These are phyloP conservation scores for Trifolium fragiferum DNA, from an alignment of 306 rosid species.

Conservation along the genomic window DNA sequence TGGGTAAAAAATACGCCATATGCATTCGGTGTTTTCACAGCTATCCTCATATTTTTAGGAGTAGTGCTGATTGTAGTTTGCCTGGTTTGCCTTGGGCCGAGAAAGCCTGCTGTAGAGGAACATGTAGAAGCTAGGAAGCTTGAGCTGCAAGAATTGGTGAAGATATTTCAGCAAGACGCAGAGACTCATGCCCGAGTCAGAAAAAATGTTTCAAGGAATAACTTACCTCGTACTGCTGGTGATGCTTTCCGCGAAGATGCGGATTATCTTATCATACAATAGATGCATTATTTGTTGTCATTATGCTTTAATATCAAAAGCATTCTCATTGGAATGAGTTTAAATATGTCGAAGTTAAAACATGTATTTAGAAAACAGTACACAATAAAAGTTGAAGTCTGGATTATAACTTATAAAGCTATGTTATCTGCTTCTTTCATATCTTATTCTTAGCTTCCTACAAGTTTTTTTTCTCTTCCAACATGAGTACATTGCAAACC, in stretches of 20 bases:
- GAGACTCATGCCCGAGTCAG: conserved; percentile 87
- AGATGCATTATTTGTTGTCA: conserved; percentile 16
- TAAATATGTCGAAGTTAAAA: no score
- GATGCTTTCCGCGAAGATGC: conserved; percentile 49
- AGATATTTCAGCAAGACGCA: conserved; percentile 90
- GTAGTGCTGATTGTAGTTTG: conserved; percentile 65
- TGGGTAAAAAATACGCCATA: conserved; percentile 71
- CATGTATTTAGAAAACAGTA: no score
- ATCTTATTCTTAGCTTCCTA: no score
- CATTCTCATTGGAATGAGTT: no score
- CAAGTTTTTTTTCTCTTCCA: no score
- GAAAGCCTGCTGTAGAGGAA: conserved; percentile 59
- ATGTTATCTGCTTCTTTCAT: no score
- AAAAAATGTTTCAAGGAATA: conserved; percentile 57
- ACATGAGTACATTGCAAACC: no score
- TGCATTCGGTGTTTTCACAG: conserved; percentile 83
- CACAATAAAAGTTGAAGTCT: no score
- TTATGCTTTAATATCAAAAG: neutral
- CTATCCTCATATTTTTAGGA: conserved; percentile 59
- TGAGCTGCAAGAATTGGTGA: conserved; percentile 78
- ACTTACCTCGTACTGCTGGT: conserved; percentile 78
- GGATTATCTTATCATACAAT: conserved; percentile 54
- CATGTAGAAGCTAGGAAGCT: conserved; percentile 77
- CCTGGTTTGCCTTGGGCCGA: conserved; percentile 71
- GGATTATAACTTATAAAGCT: no score